Evolutionary conservation across 306 rosid genomes (phyloP), one percentile per base, ranked within the genome.

Genomic region (Argentina anserina): DNA sequence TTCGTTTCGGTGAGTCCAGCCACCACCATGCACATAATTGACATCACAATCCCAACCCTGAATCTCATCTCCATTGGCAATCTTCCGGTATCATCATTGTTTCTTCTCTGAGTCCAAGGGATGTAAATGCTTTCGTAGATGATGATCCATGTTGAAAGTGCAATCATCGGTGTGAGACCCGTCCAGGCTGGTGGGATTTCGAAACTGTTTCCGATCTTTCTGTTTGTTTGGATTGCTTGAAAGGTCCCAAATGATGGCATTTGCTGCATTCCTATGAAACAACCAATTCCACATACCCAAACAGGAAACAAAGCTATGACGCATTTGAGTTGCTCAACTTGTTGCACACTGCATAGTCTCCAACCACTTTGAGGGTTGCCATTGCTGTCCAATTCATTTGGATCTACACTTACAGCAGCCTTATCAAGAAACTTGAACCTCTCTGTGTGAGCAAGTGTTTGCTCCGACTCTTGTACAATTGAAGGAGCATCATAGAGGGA

Each of bases 141-240:
- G 21, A 73, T 67, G 76, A 83, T 83, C 91, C 90, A 90, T 13
- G 34, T 64, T 1, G 88, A 84, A 26, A 87, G 87, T 0, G 86
- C 65, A 21, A 84, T 63, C 93, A 90, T 81, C 0, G 85, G 84
- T 0, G 76, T 70, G 34, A 90, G 79, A 9, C 87, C 82, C 81
- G 84, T 80, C 88, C 86, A 86, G 8, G 91, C 91, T 34, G 91
- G 91, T 40, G 96, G 96, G 72, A 90, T 33, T 31, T 64, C 59
- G 65, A 88, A 86, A 23, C 65, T 41, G 21, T 59, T 20, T 58
- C 91, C 93, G 4, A 78, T 59, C 12, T 59, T 55, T 72, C 72
- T 86, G 75, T 83, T 42, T 80, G 85, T 80, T 75, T 90, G 91
- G 43, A 83, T 15, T 4, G 87, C 82, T 78, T 90, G 93, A 47